Conservation (phyloP, 495 filamentous ascomycete species). For the Penicillium dipodomyicola region DNA sequence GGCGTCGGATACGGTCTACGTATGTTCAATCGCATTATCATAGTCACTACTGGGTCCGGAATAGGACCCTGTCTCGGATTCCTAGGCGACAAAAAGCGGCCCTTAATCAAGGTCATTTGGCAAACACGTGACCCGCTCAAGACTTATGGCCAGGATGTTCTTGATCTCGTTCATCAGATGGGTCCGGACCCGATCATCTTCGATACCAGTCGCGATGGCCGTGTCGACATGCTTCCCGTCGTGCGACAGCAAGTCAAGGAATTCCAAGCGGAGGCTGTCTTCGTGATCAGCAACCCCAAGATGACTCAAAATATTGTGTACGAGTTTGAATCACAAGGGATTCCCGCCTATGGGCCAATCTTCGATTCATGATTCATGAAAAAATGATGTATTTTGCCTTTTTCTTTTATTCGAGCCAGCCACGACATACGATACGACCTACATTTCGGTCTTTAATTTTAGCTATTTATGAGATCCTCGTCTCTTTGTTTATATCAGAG, state of each 20-base stretch:
- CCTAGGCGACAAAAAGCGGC: conserved; percentile 31
- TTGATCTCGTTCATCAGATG: conserved; percentile 43
- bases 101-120: conserved; percentile 52
- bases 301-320: conserved; percentile 66
- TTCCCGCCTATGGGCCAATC: conserved; percentile 68
- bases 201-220: conserved; percentile 45
- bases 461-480: background rate
- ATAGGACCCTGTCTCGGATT: conserved; percentile 57
- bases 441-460: background rate
- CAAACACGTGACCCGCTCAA: conserved; percentile 46
- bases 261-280: conserved; percentile 63
- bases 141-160: conserved; percentile 50
- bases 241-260: conserved; percentile 54
- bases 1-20: conserved; percentile 64
- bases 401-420: background rate
- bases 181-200: conserved; percentile 53
- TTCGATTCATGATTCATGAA: conserved; percentile 59
- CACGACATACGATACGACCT: background rate
- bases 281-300: conserved; percentile 66
- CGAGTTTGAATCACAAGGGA: conserved; percentile 59
- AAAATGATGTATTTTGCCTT: background rate
- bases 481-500: background rate
- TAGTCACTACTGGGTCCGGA: conserved; percentile 72
- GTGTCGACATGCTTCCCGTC: conserved; percentile 52
- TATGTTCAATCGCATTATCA: conserved; percentile 60